phyloP scores from a whole-genome alignment of 768 basidiomycete genomes.

The Calocybe gangraenosa region DNA sequence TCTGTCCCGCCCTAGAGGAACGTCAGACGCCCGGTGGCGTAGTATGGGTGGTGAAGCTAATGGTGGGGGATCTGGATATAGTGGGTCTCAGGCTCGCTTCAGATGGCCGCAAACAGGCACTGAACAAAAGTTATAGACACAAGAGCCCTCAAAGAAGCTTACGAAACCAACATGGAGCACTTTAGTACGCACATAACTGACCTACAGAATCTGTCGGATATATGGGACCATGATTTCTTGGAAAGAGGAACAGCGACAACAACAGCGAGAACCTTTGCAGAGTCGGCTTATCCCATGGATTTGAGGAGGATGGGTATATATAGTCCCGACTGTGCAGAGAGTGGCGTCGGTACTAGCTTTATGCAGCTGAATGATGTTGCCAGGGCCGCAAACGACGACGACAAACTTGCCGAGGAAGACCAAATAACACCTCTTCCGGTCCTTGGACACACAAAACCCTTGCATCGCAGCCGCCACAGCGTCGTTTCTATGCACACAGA shows the following conservation, averaged over 20 bases:
- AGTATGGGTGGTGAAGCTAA: slow-evolving; percentile 23
- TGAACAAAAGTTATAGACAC: too few species aligned
- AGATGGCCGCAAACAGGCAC: too few species aligned
- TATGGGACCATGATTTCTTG: background rate
- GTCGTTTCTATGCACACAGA: slow-evolving; percentile 45
- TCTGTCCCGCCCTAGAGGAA: slow-evolving; percentile 58
- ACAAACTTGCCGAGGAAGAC: slow-evolving; percentile 13
- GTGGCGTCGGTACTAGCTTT: too few species aligned
- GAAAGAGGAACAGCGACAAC: background rate
- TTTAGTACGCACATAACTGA: too few species aligned
- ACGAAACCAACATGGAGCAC: too few species aligned
- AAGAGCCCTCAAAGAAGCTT: background rate
- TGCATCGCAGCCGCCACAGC: slow-evolving; percentile 33
- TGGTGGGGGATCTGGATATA: slow-evolving; percentile 23
- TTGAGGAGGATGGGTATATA: too few species aligned
- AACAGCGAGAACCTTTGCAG: too few species aligned
- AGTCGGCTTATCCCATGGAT: too few species aligned
- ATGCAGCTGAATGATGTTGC: too few species aligned
- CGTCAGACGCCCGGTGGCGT: slow-evolving; percentile 64
- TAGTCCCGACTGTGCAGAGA: too few species aligned
- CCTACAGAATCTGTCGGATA: background rate
- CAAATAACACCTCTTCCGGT: slow-evolving; percentile 23
- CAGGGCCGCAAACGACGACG: background rate
- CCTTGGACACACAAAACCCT: slow-evolving; percentile 17
- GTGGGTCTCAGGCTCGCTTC: slow-evolving; percentile 19